Evolutionary conservation across 345 rosid species (phyloP).

Genomic region (Toxicodendron radicans): DNA sequence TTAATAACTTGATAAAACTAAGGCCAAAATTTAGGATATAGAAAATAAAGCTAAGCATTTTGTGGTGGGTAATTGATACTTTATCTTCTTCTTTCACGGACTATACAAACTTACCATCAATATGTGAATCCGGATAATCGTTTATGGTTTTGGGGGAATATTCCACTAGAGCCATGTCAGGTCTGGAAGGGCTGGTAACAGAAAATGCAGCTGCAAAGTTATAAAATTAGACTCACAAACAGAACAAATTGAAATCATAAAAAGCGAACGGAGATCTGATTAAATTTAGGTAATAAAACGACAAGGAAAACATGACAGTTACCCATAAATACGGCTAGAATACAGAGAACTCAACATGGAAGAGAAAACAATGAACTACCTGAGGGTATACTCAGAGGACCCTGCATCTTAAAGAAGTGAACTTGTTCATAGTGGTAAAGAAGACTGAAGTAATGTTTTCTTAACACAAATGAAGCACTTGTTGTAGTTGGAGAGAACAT

Average conservation of each 20-base stretch:
- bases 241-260: conserved; percentile 7
- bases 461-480: conserved; percentile 91
- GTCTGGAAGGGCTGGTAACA: conserved; percentile 38
- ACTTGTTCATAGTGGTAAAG: conserved; percentile 92
- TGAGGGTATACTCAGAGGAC: conserved; percentile 55
- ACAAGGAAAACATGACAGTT: neutral
- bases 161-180: conserved; percentile 63
- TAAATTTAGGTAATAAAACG: neutral
- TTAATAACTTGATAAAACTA: conserved; percentile 13
- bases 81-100: conserved; percentile 19
- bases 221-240: neutral
- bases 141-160: conserved; percentile 43
- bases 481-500: conserved; percentile 87
- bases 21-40: conserved; percentile 7
- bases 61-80: conserved; percentile 23
- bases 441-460: conserved; percentile 78
- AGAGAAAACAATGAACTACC: conserved; percentile 34
- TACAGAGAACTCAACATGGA: neutral
- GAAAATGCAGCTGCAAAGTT: conserved; percentile 46
- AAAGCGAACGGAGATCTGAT: neutral
- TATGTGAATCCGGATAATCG: conserved; percentile 31
- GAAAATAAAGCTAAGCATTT: conserved; percentile 20
- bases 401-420: conserved; percentile 69
- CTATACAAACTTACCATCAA: conserved; percentile 40
- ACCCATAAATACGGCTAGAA: neutral